Base-by-base conservation (phyloP, 768 basidiomycete species). In the Suillus ampliporus region DNA sequence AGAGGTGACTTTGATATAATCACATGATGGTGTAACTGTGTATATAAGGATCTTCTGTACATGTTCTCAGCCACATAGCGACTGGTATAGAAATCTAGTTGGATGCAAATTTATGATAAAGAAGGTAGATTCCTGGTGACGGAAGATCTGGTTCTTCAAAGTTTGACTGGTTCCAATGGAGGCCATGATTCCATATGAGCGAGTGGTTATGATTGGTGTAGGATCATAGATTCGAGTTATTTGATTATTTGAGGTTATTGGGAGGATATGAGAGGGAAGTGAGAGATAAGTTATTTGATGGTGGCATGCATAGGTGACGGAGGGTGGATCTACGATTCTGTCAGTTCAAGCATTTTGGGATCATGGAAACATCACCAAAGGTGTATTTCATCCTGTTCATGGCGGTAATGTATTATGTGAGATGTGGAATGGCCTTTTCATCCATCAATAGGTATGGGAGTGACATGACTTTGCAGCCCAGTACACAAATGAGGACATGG, bases 131-230 rank as follows among this genome's bases (percentile, higher is more conserved):
- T 15, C 7, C 15, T 48, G 5, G 26, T 21, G 43, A n/a, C 8
- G n/a, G 8, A n/a, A 19, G 9, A 4, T n/a, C 0, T 3, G 1
- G 4, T 43, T n/a, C 41, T n/a, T 2, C 10, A 19, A 8, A 0
- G 2, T 44, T 9, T 44, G n/a, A n/a, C 43, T 44, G 43, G n/a
- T n/a, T n/a, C 9, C n/a, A 44, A 10, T n/a, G 43, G 2, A 0
- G 6, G n/a, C n/a, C n/a, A n/a, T 8, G 8, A 44, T 44, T 44
- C 43, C n/a, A 2, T 44, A 44, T 44, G 19, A 19, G 43, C 43
- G 4, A 44, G 43, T 10, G 9, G 10, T 9, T 44, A 44, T 0
- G 43, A n/a, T 19, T n/a, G 19, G 19, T 17, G 2, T n/a, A 8
- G 9, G 9, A 44, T 44, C n/a, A 44, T 44, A n/a, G n/a, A n/a